phyloP scores from a whole-genome alignment of 2,329 filamentous ascomycete species.

The Pleurostoma richardsiae region DNA sequence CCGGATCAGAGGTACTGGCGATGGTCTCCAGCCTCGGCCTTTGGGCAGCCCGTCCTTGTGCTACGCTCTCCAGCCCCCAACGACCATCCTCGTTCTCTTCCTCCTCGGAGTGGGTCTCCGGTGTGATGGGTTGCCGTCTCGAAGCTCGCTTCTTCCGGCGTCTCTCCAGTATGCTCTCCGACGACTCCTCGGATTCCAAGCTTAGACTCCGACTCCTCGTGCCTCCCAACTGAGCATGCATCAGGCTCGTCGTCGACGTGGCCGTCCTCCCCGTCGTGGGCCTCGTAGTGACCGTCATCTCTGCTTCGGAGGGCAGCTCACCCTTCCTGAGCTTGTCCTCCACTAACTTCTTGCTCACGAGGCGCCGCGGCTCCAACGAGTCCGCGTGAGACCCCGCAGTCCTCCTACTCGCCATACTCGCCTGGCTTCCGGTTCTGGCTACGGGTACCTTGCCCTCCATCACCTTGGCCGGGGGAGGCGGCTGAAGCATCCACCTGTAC shows the following conservation, averaged over 20 bases:
- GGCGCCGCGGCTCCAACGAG: constrained; percentile 34
- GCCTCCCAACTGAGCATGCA: neutral
- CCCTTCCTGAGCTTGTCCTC: constrained; percentile 40
- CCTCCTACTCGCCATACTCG: constrained; percentile 42
- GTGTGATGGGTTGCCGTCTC: constrained; percentile 2
- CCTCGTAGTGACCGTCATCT: constrained; percentile 12
- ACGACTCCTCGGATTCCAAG: constrained; percentile 18
- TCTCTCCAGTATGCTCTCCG: constrained; percentile 12
- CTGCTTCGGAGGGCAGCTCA: constrained; percentile 24
- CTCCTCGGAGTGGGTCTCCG: constrained; percentile 12
- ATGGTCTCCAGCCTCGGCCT: constrained; percentile 43
- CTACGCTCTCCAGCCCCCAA: constrained; percentile 13
- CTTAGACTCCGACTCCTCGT: constrained; percentile 16
- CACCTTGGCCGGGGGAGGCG: constrained; percentile 80
- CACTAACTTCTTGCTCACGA: constrained; percentile 38
- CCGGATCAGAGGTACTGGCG: constrained; percentile 23
- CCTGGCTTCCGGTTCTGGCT: constrained; percentile 55
- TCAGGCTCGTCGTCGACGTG: constrained; percentile 12
- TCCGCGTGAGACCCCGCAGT: constrained; percentile 24
- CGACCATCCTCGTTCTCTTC: constrained; percentile 22
- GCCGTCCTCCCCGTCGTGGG: constrained; percentile 13
- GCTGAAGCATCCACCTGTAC: constrained; percentile 87
- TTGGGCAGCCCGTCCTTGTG: constrained; percentile 28
- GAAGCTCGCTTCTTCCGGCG: constrained; percentile 5
- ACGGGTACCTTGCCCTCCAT: constrained; percentile 84